These are phyloP conservation scores for Cladorrhinum sp. DNA, from an alignment of 2,329 filamentous ascomycete species.

Conservation along the genomic window DNA sequence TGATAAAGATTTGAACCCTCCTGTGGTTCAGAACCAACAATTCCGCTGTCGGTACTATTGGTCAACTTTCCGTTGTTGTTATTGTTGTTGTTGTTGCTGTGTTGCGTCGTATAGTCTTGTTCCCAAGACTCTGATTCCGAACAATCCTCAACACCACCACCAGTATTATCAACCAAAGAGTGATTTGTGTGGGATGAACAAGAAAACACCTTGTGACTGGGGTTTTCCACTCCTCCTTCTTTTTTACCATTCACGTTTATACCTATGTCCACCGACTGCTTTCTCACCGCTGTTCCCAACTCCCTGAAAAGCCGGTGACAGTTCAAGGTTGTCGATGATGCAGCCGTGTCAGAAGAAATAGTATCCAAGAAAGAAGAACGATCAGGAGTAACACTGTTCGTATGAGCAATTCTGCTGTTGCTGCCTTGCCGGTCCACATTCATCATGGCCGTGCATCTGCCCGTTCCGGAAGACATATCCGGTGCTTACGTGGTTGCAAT, in stretches of 20 bases:
- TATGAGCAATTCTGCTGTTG: too few relatives aligned
- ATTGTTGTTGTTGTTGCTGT: background rate
- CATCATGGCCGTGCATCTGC: too few relatives aligned
- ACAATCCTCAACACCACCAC: too few relatives aligned
- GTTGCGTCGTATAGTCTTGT: too few relatives aligned
- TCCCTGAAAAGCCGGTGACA: background rate
- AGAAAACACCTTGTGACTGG: background rate
- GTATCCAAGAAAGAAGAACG: background rate
- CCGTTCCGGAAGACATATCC: too few relatives aligned
- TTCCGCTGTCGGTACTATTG: too few relatives aligned
- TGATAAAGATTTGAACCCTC: background rate
- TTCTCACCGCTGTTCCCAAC: background rate
- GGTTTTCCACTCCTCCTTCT: background rate
- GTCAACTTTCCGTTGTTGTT: background rate
- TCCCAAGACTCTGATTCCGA: too few relatives aligned
- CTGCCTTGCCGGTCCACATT: too few relatives aligned
- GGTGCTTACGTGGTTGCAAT: background rate
- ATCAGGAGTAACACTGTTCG: background rate
- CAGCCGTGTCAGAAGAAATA: background rate
- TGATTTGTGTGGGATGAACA: too few relatives aligned
- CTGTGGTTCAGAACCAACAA: background rate
- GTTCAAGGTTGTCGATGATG: background rate
- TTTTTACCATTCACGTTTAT: background rate
- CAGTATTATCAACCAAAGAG: too few relatives aligned
- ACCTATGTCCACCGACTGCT: background rate